Base-by-base conservation (phyloP, 164 flowering plant genomes). In the Malania oleifera region DNA sequence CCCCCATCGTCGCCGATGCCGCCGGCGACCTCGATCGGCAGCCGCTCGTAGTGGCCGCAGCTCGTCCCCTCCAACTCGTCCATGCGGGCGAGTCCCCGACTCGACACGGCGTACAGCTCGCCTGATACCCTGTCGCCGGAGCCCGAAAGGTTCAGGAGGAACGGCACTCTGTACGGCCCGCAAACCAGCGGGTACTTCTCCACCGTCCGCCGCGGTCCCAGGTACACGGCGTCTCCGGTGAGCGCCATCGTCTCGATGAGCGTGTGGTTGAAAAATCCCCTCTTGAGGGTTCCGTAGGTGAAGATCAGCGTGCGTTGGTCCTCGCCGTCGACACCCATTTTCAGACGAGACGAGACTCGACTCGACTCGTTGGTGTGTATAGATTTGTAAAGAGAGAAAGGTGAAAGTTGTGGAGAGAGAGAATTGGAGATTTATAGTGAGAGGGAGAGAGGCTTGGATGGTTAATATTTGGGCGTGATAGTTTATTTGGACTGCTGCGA, bases 281-380 rank as follows among this genome's bases (percentile, higher is more conserved):
- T 67, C 67, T 88, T 91, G 3, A 91, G 77, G 17, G 98, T 91
- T 14, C 98, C 98, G 78, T 91, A 91, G 22, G 96, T 79, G 85
- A 91, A 86, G 49, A 91, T 61, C 5, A 82, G 73, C 40, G 52
- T 51, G 10, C 54, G 34, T 7, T 22, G 39, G 5, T 34, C n/a
- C 18, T 37, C 54, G 15, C 24, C 45, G 17, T 23, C 47, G n/a
- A 37, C 48, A n/a, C 28, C 59, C 48, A 46, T 38, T 37, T 12
- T 4, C 35, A 31, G n/a, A n/a, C n/a, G n/a, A n/a, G 43, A 10
- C 17, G 15, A 14, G 4, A 4, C 15, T 13, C 43, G 10, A 13
- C 43, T 34, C 11, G 7, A 34, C 11, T 40, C n/a, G 44, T 40
- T 40, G 14, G 44, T 14, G 44, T 11, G 44, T 40, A 5, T 40